Conservation (phyloP, 2,329 filamentous ascomycete species). For the Fonsecaea monophora region DNA sequence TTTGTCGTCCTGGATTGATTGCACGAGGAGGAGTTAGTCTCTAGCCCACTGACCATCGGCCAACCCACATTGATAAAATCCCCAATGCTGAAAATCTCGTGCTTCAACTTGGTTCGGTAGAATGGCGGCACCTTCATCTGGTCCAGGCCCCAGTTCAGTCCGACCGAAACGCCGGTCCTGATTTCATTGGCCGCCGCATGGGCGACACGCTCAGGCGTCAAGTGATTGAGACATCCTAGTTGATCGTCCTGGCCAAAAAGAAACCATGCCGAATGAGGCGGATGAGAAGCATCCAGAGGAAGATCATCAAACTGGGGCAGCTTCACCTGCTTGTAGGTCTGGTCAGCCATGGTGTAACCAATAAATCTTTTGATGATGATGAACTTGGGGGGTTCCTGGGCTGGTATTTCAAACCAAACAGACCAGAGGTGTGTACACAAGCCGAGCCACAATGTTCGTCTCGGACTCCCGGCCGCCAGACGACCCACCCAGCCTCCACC, state of each 20-base stretch:
- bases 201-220: constrained; percentile 54
- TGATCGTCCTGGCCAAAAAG: constrained; percentile 59
- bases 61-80: constrained; percentile 13
- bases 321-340: background rate
- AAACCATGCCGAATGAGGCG: constrained; percentile 58
- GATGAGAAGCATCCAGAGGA: constrained; percentile 55
- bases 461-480: too few relatives aligned
- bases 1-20: constrained; percentile 15
- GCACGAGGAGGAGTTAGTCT: too few relatives aligned
- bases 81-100: constrained; percentile 14
- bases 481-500: too few relatives aligned
- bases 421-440: too few relatives aligned
- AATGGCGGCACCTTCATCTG: constrained; percentile 23
- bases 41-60: too few relatives aligned
- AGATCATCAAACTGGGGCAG: constrained; percentile 44
- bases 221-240: constrained; percentile 61
- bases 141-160: constrained; percentile 19
- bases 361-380: too few relatives aligned
- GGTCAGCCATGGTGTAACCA: too few relatives aligned
- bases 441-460: too few relatives aligned
- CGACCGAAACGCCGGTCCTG: constrained; percentile 15
- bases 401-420: too few relatives aligned
- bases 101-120: constrained; percentile 18
- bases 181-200: constrained; percentile 45
- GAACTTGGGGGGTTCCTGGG: too few relatives aligned